These are phyloP conservation scores for Phytophthora pinifolia DNA, from an alignment of 352 stramenopile species.

Conservation along the genomic window DNA sequence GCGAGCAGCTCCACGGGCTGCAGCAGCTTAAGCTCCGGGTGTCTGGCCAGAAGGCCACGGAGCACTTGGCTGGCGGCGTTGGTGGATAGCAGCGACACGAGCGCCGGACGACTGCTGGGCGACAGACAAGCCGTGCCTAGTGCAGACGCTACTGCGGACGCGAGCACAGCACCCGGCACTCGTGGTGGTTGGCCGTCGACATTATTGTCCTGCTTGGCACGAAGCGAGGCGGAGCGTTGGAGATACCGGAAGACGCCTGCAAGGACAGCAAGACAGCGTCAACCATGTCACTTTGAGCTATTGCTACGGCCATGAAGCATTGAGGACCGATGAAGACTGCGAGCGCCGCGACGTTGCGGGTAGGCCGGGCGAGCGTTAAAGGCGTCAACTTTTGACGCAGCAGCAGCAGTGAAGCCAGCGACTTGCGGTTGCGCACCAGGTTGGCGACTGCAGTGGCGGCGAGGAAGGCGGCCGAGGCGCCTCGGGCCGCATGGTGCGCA, in stretches of 20 bases:
- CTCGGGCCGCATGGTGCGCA: constrained; percentile 35
- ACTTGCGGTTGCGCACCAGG: constrained; percentile 33
- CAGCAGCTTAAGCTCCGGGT: constrained; percentile 36
- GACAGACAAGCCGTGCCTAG: constrained; percentile 35
- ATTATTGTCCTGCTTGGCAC: constrained; percentile 6
- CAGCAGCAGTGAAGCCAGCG: constrained; percentile 21
- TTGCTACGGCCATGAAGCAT: not conserved
- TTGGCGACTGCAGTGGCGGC: constrained; percentile 25
- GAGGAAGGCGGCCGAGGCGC: constrained; percentile 29
- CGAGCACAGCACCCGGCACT: constrained; percentile 10
- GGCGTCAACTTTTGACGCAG: constrained; percentile 10
- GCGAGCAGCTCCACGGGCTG: constrained; percentile 45
- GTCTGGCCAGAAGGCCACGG: constrained; percentile 20
- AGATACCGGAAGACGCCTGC: constrained; percentile 51
- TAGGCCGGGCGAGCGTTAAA: constrained; percentile 29
- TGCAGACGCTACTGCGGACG: constrained; percentile 37
- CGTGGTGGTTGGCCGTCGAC: not conserved
- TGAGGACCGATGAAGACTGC: constrained; percentile 56
- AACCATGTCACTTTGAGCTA: not conserved
- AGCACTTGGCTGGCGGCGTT: constrained; percentile 47
- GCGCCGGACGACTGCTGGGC: constrained; percentile 37
- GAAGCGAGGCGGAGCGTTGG: constrained; percentile 24
- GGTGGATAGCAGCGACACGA: constrained; percentile 56
- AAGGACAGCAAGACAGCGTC: not conserved
- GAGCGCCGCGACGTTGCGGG: constrained; percentile 48